Base-by-base conservation (phyloP, 2,329 filamentous ascomycete species). In the Diaporthe humulicola region DNA sequence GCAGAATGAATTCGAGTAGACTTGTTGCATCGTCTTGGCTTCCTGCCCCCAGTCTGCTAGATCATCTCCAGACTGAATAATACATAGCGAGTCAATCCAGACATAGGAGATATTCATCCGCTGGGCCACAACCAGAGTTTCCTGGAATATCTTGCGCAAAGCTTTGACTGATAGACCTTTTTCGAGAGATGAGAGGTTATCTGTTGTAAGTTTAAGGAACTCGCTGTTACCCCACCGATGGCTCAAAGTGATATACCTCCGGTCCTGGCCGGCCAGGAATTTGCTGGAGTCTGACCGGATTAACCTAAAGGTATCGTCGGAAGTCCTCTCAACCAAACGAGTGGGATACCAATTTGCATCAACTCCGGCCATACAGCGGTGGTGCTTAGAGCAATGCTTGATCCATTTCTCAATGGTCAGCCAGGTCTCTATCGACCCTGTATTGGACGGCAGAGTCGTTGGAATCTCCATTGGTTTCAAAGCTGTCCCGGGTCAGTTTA, bases 31-130 rank as follows among this genome's bases (percentile, higher is more conserved):
- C 3, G n/a, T 60, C 1, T 8, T 8, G 5, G 69, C 45, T 25
- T 71, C 69, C 19, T 28, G 22, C 22, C 33, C 28, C 69, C 69
- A 71, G 40, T 71, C 69, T 22, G 40, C 22, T 22, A 14, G 10
- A 17, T 25, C 40, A 6, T 67, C 61, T 10, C 60, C 60, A 3
- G 12, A 19, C 17, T 71, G 69, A 12, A 71, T 58, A 5, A 71
- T 71, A 40, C 69, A 71, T 14, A 60, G 22, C 4, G 40, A 71
- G 40, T 50, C 69, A 19, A 71, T 58, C 38, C 69, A 71, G 9
- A 71, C 14, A 22, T 71, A 58, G 5, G 19, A 22, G 3, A 58
- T 36, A 6, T 14, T 14, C 54, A 71, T 36, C 22, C 42, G 40
- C 14, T 28, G 3, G 2, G 33, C 54, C 28, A 71, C 12, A 1